Evolutionary conservation across 352 stramenopile species (phyloP), one percentile per base, ranked within the genome.

Genomic region (Pythium coloratum): DNA sequence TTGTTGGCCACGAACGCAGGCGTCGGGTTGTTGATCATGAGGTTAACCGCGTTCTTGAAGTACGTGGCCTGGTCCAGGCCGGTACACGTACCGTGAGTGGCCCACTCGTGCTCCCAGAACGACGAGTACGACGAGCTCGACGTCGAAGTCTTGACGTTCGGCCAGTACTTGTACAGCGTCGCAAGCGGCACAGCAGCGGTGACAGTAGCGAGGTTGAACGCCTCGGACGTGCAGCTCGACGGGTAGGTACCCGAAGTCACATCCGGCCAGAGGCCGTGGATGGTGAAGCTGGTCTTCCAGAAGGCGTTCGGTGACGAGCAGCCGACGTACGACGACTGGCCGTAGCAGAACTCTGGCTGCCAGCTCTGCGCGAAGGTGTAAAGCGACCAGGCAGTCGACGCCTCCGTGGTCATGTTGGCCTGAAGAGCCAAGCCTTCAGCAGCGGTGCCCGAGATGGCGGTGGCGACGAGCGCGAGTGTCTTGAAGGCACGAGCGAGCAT

Each of bases 91-190:
- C 93, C 93, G 68, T 98, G 93, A 33, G 92, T 91, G 16, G 68
- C 82, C 93, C 93, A 98, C 72, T 98, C 92, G 73, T 98, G 93
- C n/a, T n/a, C n/a, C n/a, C 91, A 98, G 66, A 98, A 98, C 54
- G 85, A 76, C 38, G 73, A 79, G 80, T 86, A 94, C 74, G 77
- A 70, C 3, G 75, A 74, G n/a, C 76, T 81, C 10, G 59, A 59
- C 46, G 76, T 76, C 53, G 54, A 57, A 63, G 73, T 76, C 71
- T 97, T 93, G 67, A 96, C 88, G 67, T 96, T 88, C 10, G 90
- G 90, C 90, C 90, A 97, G 64, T 80, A 92, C 64, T 90, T 69
- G 49, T 86, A 76, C 55, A 97, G 76, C 44, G 72, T 78, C 54
- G 89, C 78, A 38, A 94, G 64, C 3, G 88, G 88, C 28, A 96